Percentiles rank a stretch among this genome's conserved stretches.
Conservation (phyloP, 495 filamentous ascomycete species). For the Opeltia flavorubescens region DNA sequence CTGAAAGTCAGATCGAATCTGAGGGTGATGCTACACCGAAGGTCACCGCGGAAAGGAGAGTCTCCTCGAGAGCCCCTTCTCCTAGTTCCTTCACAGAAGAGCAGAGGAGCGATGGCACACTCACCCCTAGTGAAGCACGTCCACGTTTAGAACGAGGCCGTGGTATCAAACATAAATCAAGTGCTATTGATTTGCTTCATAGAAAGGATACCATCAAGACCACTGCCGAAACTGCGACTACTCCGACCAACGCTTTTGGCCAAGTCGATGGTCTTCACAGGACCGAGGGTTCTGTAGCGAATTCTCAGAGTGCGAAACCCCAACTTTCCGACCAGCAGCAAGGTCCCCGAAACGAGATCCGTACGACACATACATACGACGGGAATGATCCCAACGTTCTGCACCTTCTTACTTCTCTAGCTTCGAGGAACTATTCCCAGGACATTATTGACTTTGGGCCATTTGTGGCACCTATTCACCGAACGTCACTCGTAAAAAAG, state of each 20-base stretch:
- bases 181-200: slow-evolving; percentile 71
- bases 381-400: slow-evolving; percentile 82
- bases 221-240: slow-evolving; percentile 68
- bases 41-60: no score
- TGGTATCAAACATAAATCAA: slow-evolving; percentile 47
- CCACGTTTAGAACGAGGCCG: slow-evolving; percentile 4
- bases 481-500: slow-evolving; percentile 47
- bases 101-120: slow-evolving; percentile 10
- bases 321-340: slow-evolving; percentile 16
- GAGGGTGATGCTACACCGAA: not conserved
- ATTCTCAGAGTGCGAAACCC: slow-evolving; percentile 10
- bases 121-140: slow-evolving; percentile 12
- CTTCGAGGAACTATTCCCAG: slow-evolving; percentile 77
- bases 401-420: slow-evolving; percentile 75
- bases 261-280: slow-evolving; percentile 59
- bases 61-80: not conserved
- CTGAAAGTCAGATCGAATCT: slow-evolving; percentile 22
- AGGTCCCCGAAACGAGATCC: slow-evolving; percentile 22
- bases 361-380: slow-evolving; percentile 55
- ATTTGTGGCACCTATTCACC: slow-evolving; percentile 53
- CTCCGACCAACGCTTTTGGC: slow-evolving; percentile 71
- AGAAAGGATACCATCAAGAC: slow-evolving; percentile 69
- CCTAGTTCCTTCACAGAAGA: not conserved
- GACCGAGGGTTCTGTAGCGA: slow-evolving; percentile 21
- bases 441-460: slow-evolving; percentile 63